A percentile compares a stretch with the other conserved stretches of the same genome.
phyloP scores from a whole-genome alignment of 805 yeast genomes.

The Lipomyces orientalis region DNA sequence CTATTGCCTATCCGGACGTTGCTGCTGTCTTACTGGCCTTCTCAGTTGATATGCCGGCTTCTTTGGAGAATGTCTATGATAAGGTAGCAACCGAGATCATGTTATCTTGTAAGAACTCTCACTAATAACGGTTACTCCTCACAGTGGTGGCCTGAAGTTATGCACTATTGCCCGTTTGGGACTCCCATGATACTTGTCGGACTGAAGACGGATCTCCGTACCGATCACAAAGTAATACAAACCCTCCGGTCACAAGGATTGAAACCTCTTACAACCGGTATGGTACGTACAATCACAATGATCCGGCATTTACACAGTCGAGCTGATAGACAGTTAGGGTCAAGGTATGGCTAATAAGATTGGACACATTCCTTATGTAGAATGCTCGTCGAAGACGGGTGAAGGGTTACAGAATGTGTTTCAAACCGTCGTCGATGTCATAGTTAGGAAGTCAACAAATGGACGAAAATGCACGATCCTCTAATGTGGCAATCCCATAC shows the following conservation, averaged over 20 bases:
- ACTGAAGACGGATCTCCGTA: constrained; percentile 69
- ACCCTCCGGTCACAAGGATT: constrained; percentile 41
- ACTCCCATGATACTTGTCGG: constrained; percentile 83
- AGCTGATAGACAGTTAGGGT: constrained; percentile 44
- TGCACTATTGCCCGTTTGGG: constrained; percentile 74
- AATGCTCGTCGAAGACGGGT: constrained; percentile 78
- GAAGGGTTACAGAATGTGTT: constrained; percentile 65
- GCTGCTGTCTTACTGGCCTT: constrained; percentile 79
- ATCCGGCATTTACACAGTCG: not conserved
- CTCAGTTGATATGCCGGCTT: constrained; percentile 64
- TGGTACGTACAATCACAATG: not conserved
- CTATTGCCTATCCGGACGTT: constrained; percentile 78
- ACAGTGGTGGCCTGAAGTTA: constrained; percentile 83
- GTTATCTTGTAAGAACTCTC: not conserved
- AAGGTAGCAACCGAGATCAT: constrained; percentile 16
- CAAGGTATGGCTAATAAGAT: constrained; percentile 58
- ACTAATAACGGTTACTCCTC: not conserved
- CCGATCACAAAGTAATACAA: constrained; percentile 37
- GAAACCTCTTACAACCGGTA: constrained; percentile 36
- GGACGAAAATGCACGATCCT: constrained; percentile 15
- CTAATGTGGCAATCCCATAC: not conserved
- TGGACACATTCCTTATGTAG: constrained; percentile 71
- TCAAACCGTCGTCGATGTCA: not conserved
- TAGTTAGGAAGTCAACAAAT: not conserved
- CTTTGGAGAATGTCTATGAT: constrained; percentile 75